Evolutionary conservation across 2,329 filamentous ascomycete genomes (phyloP).

Genomic region (Leptographium procerum): DNA sequence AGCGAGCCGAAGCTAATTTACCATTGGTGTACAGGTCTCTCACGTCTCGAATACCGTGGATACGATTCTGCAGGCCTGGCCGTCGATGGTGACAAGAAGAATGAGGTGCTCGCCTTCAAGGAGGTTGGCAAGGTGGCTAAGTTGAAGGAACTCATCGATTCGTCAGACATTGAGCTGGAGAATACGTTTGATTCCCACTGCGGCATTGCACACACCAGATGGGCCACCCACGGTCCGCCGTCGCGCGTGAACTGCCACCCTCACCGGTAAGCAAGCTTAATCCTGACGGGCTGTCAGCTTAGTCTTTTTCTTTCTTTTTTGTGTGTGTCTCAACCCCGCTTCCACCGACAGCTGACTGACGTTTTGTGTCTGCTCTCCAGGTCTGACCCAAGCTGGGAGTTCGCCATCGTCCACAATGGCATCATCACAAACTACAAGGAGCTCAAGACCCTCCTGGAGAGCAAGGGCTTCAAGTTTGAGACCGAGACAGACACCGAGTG

Average conservation of each 20-base stretch:
- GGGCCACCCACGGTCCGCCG: constrained; percentile 94
- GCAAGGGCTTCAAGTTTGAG: constrained; percentile 97
- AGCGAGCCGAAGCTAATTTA: constrained; percentile 16
- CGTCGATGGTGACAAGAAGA: constrained; percentile 96
- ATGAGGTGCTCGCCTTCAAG: constrained; percentile 94
- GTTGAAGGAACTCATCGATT: constrained; percentile 83
- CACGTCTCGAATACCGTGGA: constrained; percentile 93
- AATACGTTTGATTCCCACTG: constrained; percentile 97
- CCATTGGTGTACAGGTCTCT: constrained; percentile 52
- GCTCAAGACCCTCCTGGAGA: constrained; percentile 80
- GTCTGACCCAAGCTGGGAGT: constrained; percentile 92
- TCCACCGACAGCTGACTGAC: background rate
- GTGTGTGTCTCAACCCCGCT: too few species aligned
- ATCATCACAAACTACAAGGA: constrained; percentile 99
- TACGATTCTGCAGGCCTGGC: constrained; percentile 97
- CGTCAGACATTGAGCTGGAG: constrained; percentile 69
- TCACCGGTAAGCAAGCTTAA: constrained; percentile 58
- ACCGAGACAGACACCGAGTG: constrained; percentile 99
- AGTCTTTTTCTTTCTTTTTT: background rate
- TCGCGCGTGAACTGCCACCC: constrained; percentile 96
- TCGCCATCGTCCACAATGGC: constrained; percentile 95
- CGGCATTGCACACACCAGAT: constrained; percentile 96
- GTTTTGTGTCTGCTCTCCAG: constrained; percentile 32
- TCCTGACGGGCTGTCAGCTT: background rate
- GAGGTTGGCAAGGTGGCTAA: constrained; percentile 99